Percentiles rank a stretch among this genome's conserved stretches.
Conservation (phyloP, 2,329 filamentous ascomycete species). For the Fonsecaea monophora region DNA sequence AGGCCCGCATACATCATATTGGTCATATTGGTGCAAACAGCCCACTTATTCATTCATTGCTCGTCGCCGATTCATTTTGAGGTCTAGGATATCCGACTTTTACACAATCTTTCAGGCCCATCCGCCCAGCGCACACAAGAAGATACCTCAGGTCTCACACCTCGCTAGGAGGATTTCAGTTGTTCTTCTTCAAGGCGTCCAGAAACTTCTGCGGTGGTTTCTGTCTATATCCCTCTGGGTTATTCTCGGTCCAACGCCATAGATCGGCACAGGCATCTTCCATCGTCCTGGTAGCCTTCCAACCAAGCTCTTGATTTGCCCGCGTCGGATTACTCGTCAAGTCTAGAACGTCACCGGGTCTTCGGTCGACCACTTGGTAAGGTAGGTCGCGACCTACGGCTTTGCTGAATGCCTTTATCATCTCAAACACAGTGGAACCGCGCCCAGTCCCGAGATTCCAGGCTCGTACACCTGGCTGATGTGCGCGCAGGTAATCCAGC, state of each 20-base stretch:
- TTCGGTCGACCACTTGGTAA: slow-evolving; percentile 82
- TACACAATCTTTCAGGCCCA: background rate
- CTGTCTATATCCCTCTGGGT: slow-evolving; percentile 93
- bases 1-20: background rate
- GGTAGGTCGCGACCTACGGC: slow-evolving; percentile 85
- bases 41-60: background rate
- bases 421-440: slow-evolving; percentile 95
- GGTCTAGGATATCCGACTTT: background rate
- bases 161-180: slow-evolving; percentile 9
- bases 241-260: slow-evolving; percentile 97
- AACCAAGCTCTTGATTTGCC: slow-evolving; percentile 86
- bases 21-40: background rate
- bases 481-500: slow-evolving; percentile 83
- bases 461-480: slow-evolving; percentile 86
- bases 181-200: slow-evolving; percentile 62
- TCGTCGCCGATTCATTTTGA: background rate
- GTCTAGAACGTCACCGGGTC: slow-evolving; percentile 90
- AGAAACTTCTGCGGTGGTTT: slow-evolving; percentile 84
- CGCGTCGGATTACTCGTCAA: slow-evolving; percentile 88
- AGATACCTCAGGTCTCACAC: background rate
- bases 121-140: background rate
- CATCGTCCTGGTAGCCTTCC: slow-evolving; percentile 89
- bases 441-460: slow-evolving; percentile 97
- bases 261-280: slow-evolving; percentile 93
- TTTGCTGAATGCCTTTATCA: slow-evolving; percentile 90